Base-by-base conservation (phyloP, 2,329 filamentous ascomycete species). In the Trichoderma asperellum region DNA sequence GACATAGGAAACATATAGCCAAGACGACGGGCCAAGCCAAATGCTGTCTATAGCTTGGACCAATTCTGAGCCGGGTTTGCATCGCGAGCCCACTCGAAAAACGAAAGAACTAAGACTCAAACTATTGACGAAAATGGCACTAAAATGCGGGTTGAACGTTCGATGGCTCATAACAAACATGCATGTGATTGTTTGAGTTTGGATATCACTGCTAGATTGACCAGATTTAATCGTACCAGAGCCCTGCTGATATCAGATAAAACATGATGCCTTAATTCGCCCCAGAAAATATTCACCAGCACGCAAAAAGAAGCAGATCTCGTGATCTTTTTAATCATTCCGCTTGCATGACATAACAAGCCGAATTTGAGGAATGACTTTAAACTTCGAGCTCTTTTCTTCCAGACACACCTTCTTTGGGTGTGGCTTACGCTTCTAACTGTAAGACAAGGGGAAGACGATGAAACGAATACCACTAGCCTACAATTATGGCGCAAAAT, bases 341-440 rank as follows among this genome's bases (percentile, higher is more conserved):
- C 47, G 5, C 2, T 0, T 24, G 35, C 47, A 65, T 65, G 53
- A 35, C 53, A 66, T 35, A 49, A 56, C 10, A 12, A 29, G 27
- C 58, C 35, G 37, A 49, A 49, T 12, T 37, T 49, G 37, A 10
- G 61, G 61, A 64, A 64, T 11, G 61, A 56, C 47, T 58, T 58
- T 64, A 57, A 49, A 58, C 63, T 66, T 66, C 32, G 34, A 52
- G 37, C 40, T 58, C 18, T 66, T 52, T 21, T 21, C 18, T 49
- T 37, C 55, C 29, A 37, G n/a, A 21, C 63, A 37, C 55, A 47
- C 53, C 6, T 56, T 58, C 35, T 63, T 49, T 55, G 5, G 49
- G 63, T 49, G 63, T 58, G 53, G 63, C 63, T 57, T 27, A 56
- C 10, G 37, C 53, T 49, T 58, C 63, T n/a, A 57, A 57, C 62